phyloP scores from a whole-genome alignment of 768 basidiomycete genomes.

The Serendipita sp. region DNA sequence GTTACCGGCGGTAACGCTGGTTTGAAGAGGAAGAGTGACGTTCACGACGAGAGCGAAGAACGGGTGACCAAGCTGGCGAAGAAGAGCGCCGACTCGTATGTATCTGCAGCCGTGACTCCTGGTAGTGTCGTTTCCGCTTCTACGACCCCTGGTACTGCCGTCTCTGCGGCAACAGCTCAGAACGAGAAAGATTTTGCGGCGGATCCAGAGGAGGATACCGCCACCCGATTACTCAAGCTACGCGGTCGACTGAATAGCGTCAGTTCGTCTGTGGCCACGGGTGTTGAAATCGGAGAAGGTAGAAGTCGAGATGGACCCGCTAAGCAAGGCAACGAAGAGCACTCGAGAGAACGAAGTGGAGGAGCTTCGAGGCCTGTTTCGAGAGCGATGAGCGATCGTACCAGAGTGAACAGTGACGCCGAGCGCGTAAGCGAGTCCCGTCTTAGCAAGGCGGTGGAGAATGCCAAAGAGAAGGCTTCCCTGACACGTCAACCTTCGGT shows the following conservation, averaged over 20 bases:
- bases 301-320: no score
- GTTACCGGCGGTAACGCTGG: not conserved
- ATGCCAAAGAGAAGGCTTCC: not conserved
- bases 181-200: not conserved
- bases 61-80: not conserved
- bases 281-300: not conserved
- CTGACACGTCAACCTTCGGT: not conserved
- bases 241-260: not conserved
- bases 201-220: not conserved
- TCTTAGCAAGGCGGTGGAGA: not conserved
- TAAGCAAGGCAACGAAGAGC: no score
- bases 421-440: not conserved
- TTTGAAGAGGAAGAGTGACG: constrained; percentile 1
- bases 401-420: not conserved
- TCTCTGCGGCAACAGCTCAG: not conserved
- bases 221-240: not conserved
- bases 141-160: not conserved
- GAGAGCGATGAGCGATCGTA: not conserved
- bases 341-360: not conserved
- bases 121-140: not conserved
- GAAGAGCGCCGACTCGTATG: not conserved
- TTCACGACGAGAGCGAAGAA: not conserved
- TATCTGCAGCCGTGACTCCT: not conserved
- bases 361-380: not conserved
- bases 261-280: not conserved